Base-by-base conservation (phyloP, 495 filamentous ascomycete genomes). In the Tetracladium setigerum region DNA sequence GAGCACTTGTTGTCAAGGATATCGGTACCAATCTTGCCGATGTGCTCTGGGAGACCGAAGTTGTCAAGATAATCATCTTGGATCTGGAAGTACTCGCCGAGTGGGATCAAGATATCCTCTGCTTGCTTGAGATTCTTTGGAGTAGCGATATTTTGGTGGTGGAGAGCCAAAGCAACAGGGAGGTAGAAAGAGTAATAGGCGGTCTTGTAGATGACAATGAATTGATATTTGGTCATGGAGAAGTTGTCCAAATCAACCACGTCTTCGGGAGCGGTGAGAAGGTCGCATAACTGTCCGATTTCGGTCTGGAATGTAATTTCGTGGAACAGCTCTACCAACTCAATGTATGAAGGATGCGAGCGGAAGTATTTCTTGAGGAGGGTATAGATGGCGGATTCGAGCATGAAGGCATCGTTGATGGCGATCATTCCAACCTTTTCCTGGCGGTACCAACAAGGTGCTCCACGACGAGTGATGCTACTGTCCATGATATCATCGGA, bases 1-100 rank as follows among this genome's bases (percentile, higher is more conserved):
- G 85, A 90, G 75, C 92, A 98, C 74, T 98, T 98, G 78, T 98
- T 98, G 66, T 98, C 92, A 72, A 87, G 78, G 62, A 98, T 98
- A 61, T 98, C 92, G 50, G 94, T 98, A 44, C 92, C 92, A 54
- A 98, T 94, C 79, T 98, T 98, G 60, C 92, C 92, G 59, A 98
- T 92, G 57, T 79, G 72, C 53, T 85, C 80, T 18, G 92, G 89
- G 57, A 89, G 82, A 52, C 92, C 94, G 55, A 89, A 98, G 67
- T 88, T 90, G 73, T 98, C 94, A 35, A 98, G 86, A 72, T 90
- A 98, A 75, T 98, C 94, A 61, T 98, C 92, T 68, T 97, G 92
- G 54, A 95, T 78, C 67, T 98, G 92, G 79, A 98, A 98, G 74
- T 97, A 98, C 68, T 96, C 89, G 55, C 92, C 92, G 61, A 97